Conservation (phyloP, 345 rosid genomes). For the Eucalyptus sp. region DNA sequence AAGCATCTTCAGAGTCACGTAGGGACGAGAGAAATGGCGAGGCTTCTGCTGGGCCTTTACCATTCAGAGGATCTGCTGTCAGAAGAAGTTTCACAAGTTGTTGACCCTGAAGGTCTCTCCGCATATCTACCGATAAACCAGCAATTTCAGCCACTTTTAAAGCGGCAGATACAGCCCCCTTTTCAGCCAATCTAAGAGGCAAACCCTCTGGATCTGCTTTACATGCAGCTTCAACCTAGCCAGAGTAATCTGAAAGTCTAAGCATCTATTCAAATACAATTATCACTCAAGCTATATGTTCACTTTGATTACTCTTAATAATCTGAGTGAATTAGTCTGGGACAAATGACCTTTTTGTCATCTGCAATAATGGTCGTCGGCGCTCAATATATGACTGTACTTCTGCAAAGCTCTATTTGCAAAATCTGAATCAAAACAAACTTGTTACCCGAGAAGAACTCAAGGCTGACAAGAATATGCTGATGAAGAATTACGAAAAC, state of each 20-base stretch:
- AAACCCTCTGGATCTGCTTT: constrained; percentile 92
- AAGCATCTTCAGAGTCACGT: constrained; percentile 83
- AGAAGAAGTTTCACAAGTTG: constrained; percentile 90
- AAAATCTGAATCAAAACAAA: constrained; percentile 30
- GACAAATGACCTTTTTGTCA: constrained; percentile 85
- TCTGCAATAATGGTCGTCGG: constrained; percentile 77
- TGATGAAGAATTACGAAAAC: background rate
- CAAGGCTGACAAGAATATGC: background rate
- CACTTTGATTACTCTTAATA: background rate
- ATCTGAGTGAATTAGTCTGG: background rate
- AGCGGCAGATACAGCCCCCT: constrained; percentile 97
- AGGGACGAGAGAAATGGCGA: constrained; percentile 88
- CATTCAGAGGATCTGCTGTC: constrained; percentile 90
- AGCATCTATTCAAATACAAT: background rate
- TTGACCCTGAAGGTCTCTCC: constrained; percentile 90
- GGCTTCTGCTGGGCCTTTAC: constrained; percentile 99
- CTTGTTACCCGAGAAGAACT: background rate
- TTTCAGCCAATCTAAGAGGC: constrained; percentile 91
- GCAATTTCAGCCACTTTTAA: constrained; percentile 96
- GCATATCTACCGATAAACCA: constrained; percentile 68
- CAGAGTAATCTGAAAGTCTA: background rate
- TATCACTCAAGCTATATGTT: background rate
- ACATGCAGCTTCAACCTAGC: constrained; percentile 81
- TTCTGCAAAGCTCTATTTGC: constrained; percentile 83
- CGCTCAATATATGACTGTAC: constrained; percentile 77